Evolutionary conservation across 106 monocot genomes (phyloP).

Genomic region (Dendrobium nobile): DNA sequence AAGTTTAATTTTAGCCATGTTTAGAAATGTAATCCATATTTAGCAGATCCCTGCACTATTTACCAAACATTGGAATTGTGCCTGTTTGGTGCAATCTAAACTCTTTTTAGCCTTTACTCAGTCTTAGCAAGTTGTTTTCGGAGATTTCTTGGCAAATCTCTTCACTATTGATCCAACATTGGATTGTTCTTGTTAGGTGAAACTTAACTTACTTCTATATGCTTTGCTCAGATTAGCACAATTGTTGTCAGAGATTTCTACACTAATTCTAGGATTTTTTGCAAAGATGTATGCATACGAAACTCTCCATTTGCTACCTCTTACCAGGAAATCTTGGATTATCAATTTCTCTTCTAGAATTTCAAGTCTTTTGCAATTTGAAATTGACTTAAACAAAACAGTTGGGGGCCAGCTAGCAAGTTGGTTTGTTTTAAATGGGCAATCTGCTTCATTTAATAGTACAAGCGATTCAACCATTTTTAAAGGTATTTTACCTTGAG

Average conservation of each 20-base stretch:
- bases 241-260: slow-evolving; percentile 43
- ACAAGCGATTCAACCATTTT: slow-evolving; percentile 31
- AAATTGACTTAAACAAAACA: slow-evolving; percentile 61
- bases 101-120: too few species aligned
- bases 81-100: too few species aligned
- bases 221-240: slow-evolving; percentile 27
- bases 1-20: too few species aligned
- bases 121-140: too few species aligned
- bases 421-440: slow-evolving; percentile 72
- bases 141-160: slow-evolving; percentile 4
- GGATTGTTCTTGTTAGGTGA: slow-evolving; percentile 58
- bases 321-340: slow-evolving; percentile 22
- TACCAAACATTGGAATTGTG: too few species aligned
- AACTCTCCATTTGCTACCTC: slow-evolving; percentile 75
- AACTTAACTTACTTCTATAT: slow-evolving; percentile 35
- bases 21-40: slow-evolving; percentile 87
- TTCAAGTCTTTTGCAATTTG: slow-evolving; percentile 65
- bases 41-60: slow-evolving; percentile 19
- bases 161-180: slow-evolving; percentile 30
- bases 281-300: slow-evolving; percentile 45
- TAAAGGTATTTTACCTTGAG: slow-evolving; percentile 81
- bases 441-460: slow-evolving; percentile 51
- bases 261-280: slow-evolving; percentile 63
- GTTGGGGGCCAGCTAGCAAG: slow-evolving; percentile 59
- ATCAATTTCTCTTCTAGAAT: slow-evolving; percentile 49